phyloP scores from a whole-genome alignment of 2,329 filamentous ascomycete genomes.

The Grosmannia huntii region DNA sequence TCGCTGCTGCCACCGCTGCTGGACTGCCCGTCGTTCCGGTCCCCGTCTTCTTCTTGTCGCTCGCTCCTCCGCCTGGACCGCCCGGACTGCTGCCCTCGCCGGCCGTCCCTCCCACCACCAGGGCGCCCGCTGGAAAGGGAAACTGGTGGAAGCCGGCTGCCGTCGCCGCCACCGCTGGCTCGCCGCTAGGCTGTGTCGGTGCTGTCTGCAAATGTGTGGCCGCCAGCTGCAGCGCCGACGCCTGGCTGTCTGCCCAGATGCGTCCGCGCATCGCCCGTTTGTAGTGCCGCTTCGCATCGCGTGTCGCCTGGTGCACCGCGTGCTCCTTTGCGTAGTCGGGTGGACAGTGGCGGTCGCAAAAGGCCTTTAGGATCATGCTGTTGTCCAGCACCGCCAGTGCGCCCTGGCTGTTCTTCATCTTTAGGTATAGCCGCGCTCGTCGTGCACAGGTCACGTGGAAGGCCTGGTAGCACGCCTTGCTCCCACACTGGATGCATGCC shows the following conservation, averaged over 20 bases:
- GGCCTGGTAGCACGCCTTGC: conserved; percentile 92
- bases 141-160: background rate
- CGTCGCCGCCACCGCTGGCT: background rate
- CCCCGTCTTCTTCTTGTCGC: background rate
- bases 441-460: conserved; percentile 96
- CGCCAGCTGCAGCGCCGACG: conserved; percentile 68
- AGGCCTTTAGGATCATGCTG: conserved; percentile 76
- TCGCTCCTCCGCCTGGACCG: background rate
- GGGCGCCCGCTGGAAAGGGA: no score
- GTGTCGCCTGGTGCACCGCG: conserved; percentile 65
- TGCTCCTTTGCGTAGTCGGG: conserved; percentile 80
- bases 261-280: conserved; percentile 77
- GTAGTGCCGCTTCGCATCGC: conserved; percentile 79
- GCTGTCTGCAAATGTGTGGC: conserved; percentile 52
- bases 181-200: conserved; percentile 63
- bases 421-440: conserved; percentile 73
- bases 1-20: no score
- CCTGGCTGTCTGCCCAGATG: conserved; percentile 85
- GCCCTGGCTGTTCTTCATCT: conserved; percentile 90
- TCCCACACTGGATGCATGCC: conserved; percentile 94
- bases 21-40: background rate
- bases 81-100: background rate
- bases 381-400: conserved; percentile 66
- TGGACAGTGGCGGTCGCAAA: conserved; percentile 91
- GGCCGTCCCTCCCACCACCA: background rate